phyloP scores from a whole-genome alignment of 2,329 filamentous ascomycete genomes.

The Pseudogymnoascus sp. region DNA sequence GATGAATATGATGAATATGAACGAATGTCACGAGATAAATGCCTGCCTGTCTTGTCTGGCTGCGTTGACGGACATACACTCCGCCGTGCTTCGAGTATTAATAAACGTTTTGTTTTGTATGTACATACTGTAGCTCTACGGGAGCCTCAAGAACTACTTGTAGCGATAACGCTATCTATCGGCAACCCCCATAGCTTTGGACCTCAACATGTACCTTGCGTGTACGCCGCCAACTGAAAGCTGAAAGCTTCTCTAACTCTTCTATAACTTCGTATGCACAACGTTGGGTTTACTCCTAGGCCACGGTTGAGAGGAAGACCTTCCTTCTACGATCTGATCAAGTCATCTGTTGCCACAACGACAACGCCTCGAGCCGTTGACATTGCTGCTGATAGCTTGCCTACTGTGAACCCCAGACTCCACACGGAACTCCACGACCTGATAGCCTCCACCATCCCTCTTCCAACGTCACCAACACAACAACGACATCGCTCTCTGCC shows the following conservation, averaged over 20 bases:
- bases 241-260: conserved; percentile 1
- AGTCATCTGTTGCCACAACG: conserved; percentile 19
- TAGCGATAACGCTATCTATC: conserved; percentile 9
- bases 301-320: conserved; percentile 50
- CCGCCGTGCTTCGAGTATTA: neutral
- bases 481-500: conserved; percentile 13
- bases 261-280: conserved; percentile 7
- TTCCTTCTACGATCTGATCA: conserved; percentile 54
- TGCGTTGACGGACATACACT: neutral
- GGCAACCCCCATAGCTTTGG: conserved; percentile 8
- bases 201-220: neutral
- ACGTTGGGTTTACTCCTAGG: conserved; percentile 25
- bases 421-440: conserved; percentile 21
- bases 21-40: neutral
- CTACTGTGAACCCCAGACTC: conserved; percentile 22
- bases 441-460: conserved; percentile 25
- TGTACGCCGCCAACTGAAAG: neutral
- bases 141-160: conserved; percentile 7
- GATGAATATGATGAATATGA: too few species aligned
- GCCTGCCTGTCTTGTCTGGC: neutral
- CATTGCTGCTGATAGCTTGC: conserved; percentile 34
- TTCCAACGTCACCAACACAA: conserved; percentile 26
- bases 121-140: neutral
- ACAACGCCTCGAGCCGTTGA: conserved; percentile 31
- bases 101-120: too few species aligned